Conservation (phyloP, 2,329 filamentous ascomycete species). For the Verticillium longisporum region DNA sequence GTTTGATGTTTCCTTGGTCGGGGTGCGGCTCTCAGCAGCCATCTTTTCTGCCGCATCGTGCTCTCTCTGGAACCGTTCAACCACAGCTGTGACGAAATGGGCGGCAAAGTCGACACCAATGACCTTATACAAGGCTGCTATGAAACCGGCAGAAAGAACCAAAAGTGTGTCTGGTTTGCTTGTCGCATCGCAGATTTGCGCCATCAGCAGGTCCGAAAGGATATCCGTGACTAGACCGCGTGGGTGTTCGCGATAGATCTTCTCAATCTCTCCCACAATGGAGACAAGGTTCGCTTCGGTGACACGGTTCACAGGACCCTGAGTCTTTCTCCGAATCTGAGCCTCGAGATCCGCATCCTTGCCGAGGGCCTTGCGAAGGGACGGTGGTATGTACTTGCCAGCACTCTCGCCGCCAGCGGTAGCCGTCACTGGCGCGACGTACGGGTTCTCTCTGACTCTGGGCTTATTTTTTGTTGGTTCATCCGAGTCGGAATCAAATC, state of each 20-base stretch:
- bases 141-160: conserved; percentile 83
- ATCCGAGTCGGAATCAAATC: conserved; percentile 27
- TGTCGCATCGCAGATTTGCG: conserved; percentile 73
- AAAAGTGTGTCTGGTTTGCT: conserved; percentile 81
- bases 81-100: conserved; percentile 71
- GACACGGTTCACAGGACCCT: conserved; percentile 86
- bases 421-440: conserved; percentile 61
- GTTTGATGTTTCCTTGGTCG: conserved; percentile 62
- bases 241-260: conserved; percentile 75
- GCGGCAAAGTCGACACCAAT: conserved; percentile 87
- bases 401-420: conserved; percentile 1
- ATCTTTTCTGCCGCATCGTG: conserved; percentile 40
- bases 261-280: conserved; percentile 75
- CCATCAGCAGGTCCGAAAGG: conserved; percentile 69
- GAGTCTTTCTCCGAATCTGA: conserved; percentile 70
- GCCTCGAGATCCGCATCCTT: conserved; percentile 60
- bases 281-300: conserved; percentile 86
- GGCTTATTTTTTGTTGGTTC: conserved; percentile 17
- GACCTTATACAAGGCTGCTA: conserved; percentile 79
- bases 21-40: conserved; percentile 19
- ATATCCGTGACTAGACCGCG: conserved; percentile 83
- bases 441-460: conserved; percentile 73
- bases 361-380: conserved; percentile 57
- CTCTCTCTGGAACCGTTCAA: conserved; percentile 65
- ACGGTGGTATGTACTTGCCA: conserved; percentile 83